Conservation (phyloP, 108 stramenopile genomes). For the Nannochloropsis salina region DNA sequence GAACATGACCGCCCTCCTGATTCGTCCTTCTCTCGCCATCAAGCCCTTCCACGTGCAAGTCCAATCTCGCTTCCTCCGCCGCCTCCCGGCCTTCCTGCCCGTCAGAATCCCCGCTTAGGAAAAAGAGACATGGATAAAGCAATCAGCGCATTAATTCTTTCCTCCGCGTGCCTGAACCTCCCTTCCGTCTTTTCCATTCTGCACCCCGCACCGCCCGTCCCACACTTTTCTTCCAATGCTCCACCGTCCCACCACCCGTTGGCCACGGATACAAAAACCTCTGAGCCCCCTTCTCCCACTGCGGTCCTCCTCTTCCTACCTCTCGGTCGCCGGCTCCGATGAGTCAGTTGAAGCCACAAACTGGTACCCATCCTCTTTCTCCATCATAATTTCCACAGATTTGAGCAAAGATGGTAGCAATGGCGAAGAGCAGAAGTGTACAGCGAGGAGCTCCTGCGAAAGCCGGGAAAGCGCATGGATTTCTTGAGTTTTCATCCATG, state of each 20-base stretch:
- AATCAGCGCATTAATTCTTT: neutral
- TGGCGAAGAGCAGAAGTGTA: neutral
- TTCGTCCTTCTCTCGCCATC: neutral
- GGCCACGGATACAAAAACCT: too few relatives aligned
- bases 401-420: neutral
- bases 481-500: neutral
- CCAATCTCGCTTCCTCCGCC: neutral
- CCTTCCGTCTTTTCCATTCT: neutral
- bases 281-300: too few relatives aligned
- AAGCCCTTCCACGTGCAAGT: neutral
- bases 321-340: too few relatives aligned
- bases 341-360: too few relatives aligned
- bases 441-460: neutral
- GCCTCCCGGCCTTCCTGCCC: neutral
- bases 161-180: neutral
- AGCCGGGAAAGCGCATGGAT: too few relatives aligned
- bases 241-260: too few relatives aligned
- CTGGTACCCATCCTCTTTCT: neutral
- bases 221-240: too few relatives aligned
- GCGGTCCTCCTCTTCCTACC: too few relatives aligned
- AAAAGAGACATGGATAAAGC: neutral
- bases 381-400: neutral
- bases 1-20: too few relatives aligned
- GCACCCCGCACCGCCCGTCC: too few relatives aligned
- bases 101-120: neutral